Percentiles rank a stretch among this genome's conserved stretches.
Conservation (phyloP, 2,329 filamentous ascomycete species). For the Claviceps fusiformis region DNA sequence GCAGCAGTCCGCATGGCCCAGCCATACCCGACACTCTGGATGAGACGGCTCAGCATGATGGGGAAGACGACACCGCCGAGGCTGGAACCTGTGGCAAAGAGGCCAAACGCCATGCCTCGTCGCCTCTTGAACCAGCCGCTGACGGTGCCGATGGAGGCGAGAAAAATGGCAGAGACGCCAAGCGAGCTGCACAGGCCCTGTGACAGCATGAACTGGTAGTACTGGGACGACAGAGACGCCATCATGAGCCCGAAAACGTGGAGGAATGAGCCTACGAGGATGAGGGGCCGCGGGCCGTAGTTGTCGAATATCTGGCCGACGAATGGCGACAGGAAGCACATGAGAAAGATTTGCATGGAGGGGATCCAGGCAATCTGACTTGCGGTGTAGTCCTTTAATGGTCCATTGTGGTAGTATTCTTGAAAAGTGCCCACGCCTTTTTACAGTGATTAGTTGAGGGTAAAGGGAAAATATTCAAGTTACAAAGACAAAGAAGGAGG, state of each 20-base stretch:
- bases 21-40: constrained; percentile 21
- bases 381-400: constrained; percentile 33
- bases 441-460: too few relatives aligned
- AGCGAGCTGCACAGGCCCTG: constrained; percentile 25
- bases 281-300: constrained; percentile 43
- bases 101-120: constrained; percentile 21
- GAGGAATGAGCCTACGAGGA: constrained; percentile 37
- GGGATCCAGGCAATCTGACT: constrained; percentile 50
- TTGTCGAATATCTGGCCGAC: constrained; percentile 37
- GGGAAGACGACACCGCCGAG: constrained; percentile 27
- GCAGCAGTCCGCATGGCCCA: constrained; percentile 26
- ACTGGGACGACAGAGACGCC: constrained; percentile 5
- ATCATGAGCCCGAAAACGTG: constrained; percentile 40
- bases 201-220: constrained; percentile 13
- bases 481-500: too few relatives aligned
- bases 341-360: constrained; percentile 30
- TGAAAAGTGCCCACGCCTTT: constrained; percentile 38
- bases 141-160: constrained; percentile 19
- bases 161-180: constrained; percentile 21
- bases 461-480: too few relatives aligned
- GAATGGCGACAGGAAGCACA: neutral
- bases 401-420: constrained; percentile 39
- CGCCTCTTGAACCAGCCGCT: constrained; percentile 22
- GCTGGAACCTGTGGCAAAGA: constrained; percentile 21
- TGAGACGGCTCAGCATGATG: constrained; percentile 24